A percentile compares a stretch with the other conserved stretches of the same genome.
phyloP scores from a whole-genome alignment of 805 yeast genomes.

The Pichia sporocuriosa region DNA sequence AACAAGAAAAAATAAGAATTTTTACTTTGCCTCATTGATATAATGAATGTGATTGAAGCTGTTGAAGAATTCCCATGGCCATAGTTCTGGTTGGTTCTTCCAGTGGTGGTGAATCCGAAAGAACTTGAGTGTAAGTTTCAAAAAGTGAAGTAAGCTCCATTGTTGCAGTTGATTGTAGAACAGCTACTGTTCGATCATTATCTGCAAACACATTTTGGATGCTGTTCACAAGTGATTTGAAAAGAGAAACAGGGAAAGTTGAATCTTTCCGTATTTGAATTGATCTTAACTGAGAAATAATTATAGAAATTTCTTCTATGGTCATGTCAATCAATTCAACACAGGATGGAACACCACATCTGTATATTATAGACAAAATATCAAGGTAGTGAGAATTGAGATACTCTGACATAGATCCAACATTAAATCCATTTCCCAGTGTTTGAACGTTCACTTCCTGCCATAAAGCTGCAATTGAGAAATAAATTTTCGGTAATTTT shows the following conservation, averaged over 20 bases:
- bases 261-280: neutral
- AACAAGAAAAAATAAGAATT: neutral
- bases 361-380: conserved; percentile 50
- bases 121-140: conserved; percentile 1
- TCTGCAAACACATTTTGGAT: conserved; percentile 2
- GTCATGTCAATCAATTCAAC: conserved; percentile 50
- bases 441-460: conserved; percentile 31
- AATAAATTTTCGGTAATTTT: conserved; percentile 38
- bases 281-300: conserved; percentile 11
- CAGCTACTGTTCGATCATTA: conserved; percentile 7
- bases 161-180: conserved; percentile 1
- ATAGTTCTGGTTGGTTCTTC: conserved; percentile 2
- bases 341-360: conserved; percentile 51
- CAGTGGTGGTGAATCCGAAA: neutral
- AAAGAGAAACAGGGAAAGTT: conserved; percentile 9
- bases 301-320: conserved; percentile 39
- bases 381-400: conserved; percentile 53
- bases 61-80: neutral
- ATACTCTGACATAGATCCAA: conserved; percentile 49
- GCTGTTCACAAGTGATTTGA: conserved; percentile 12
- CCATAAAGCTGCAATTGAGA: conserved; percentile 49
- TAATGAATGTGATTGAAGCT: conserved; percentile 2
- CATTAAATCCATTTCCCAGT: conserved; percentile 32
- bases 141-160: neutral
- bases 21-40: neutral